Base-by-base conservation (phyloP, 1,284 basidiomycete species). In the Ceratobasidium sp. region DNA sequence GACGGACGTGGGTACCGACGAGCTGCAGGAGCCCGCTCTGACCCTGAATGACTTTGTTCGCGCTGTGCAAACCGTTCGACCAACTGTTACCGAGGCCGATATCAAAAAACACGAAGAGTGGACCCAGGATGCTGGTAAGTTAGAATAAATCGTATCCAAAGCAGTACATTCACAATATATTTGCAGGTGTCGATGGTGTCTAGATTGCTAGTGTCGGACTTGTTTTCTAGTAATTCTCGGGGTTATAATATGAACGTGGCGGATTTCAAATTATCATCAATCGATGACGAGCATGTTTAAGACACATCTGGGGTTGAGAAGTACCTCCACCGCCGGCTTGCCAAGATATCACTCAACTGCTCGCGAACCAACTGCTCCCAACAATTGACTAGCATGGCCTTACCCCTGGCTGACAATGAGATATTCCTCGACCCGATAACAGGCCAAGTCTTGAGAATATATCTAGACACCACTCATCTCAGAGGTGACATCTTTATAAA, bases 91-190 rank as follows among this genome's bases (percentile, higher is more conserved):
- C 0, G 90, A 91, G 78, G 89, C 92, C 17, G 97, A 99, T 86
- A 96, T 98, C 81, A 90, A 89, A 85, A 92, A 90, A 82, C 96
- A 99, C 82, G 92, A 96, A 13, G 90, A 94, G 56, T 99, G 98
- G 90, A 98, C 97, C 62, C 91, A 90, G 82, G 96, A 98, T 82
- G 91, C 91, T 79, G 92, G 92, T 65, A 25, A 74, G 71, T 52
- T 32, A 3, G 25, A 13, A 19, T 6, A 22, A 4, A 2, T 34
- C 34, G 22, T 25, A 19, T 49, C 32, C 40, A 2, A 54, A 25
- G 17, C 8, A 17, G 25, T 49, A 1, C 4, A 25, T 44, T 37
- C 17, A 51, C 40, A 17, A 29, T 37, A 49, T 32, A 2, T 11
- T 54, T 11, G n/a, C 37, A 74, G 71, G 71, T 44, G 49, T 74